Base-by-base conservation (phyloP, 2,329 filamentous ascomycete genomes). In the Pestalotiopsis sp. region DNA sequence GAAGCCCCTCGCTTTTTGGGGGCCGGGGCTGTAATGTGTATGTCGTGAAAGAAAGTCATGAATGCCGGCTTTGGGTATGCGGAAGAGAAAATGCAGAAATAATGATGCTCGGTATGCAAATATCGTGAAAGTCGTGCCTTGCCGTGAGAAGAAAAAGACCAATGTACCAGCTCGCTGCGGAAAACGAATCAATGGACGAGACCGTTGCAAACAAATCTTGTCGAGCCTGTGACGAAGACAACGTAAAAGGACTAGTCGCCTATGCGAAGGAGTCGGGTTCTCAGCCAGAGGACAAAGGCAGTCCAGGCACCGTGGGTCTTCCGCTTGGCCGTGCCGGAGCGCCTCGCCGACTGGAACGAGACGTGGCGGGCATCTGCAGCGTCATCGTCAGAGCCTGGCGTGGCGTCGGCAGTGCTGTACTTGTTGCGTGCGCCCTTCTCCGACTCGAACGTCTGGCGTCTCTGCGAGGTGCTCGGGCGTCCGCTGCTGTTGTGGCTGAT, bases 221-320 rank as follows among this genome's bases (percentile, higher is more conserved):
- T 9, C 31, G 31, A 36, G 31, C 31, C 7, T 9, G 31, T 36
- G 31, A 36, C 6, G 31, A 13, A 71, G 23, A 60, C 57, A 60
- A 23, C 4, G n/a, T 14, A 66, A 25, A 62, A 2, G 4, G 60
- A 52, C 72, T 73, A 38, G 71, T 76, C 76, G 65, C 78, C 73
- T 69, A 84, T 76, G 6, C 83, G 80, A 61, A 88, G 78, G 40
- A 88, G 78, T 69, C 85, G 83, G n/a, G 89, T 91, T 69, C 89
- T 83, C 31, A 91, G 76, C 89, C 89, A 91, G 67, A 91, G 82
- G 65, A 91, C 82, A 73, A 91, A 90, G 25, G 84, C 85, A 7
- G 86, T 89, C 89, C 89, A 91, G 52, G 88, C 84, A 70, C 86
- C 83, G 70, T 87, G 87, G 1, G 89, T 91, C 80, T 86, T 89